Conservation (phyloP, 2,329 filamentous ascomycete species). For the Colletotrichum sp. region DNA sequence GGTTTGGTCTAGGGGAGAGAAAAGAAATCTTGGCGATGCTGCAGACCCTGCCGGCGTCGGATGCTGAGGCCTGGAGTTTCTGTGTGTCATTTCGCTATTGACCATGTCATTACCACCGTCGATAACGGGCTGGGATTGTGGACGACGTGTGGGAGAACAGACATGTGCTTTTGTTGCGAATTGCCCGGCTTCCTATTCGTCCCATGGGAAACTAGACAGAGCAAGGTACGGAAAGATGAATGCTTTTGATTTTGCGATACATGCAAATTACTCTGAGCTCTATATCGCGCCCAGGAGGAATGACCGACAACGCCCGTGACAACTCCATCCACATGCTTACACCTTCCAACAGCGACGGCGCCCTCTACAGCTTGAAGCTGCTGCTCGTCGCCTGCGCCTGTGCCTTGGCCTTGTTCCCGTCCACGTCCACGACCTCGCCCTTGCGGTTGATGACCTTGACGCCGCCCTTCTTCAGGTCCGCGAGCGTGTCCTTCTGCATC, state of each 20-base stretch:
- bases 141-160: not conserved
- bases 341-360: not conserved
- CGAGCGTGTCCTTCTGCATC: slow-evolving; percentile 57
- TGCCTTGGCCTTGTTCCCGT: slow-evolving; percentile 75
- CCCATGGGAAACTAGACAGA: not conserved
- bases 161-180: not conserved
- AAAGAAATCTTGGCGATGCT: not conserved
- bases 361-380: slow-evolving; percentile 64
- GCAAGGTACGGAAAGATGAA: not conserved
- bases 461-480: slow-evolving; percentile 79
- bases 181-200: not conserved
- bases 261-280: not conserved
- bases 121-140: not conserved
- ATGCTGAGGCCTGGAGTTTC: not conserved
- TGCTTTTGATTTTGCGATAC: slow-evolving; percentile 7
- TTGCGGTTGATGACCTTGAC: slow-evolving; percentile 93
- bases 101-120: not conserved
- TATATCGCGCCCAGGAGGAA: not conserved
- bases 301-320: not conserved
- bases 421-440: slow-evolving; percentile 83
- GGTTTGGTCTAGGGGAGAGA: not conserved
- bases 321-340: slow-evolving; percentile 1
- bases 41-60: slow-evolving; percentile 9
- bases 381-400: slow-evolving; percentile 57
- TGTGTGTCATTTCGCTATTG: not conserved